Base-by-base conservation (phyloP, 257 asterid genomes). In the Voacanga thouarsii region DNA sequence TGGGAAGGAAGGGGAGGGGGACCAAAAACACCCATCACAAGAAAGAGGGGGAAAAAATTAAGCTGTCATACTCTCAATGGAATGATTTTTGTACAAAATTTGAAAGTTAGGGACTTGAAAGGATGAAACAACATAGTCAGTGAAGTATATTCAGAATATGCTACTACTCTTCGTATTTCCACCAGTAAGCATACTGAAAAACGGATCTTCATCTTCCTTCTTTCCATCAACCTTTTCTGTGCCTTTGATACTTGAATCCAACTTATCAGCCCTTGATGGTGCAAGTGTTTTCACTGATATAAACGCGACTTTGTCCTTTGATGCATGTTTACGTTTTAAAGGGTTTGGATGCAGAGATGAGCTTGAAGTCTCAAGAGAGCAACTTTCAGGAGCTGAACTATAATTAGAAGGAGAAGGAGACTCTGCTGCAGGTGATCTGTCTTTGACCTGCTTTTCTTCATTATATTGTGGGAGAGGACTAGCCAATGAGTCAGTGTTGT, bases 251-350 rank as follows among this genome's bases (percentile, higher is more conserved):
- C 70, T 63, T 45, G 75, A 68, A 26, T 57, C 80, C 43, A 81
- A 71, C 64, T 82, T 87, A 43, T 73, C 65, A 39, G 84, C 55
- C 41, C 87, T 47, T n/a, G 90, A 72, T 23, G 88, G 75, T 24
- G 61, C 44, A 33, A 51, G 30, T 51, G 1, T 10, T 73, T 85
- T 88, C 72, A 92, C 85, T 1, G 97, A 76, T 49, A 94, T 83
- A 79, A 92, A 94, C 1, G 98, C 97, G 30, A 92, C 97, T 78
- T 76, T 87, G 72, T 82, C 83, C 81, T 80, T 84, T 4, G 85
- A 77, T 50, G 65, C 78, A 23, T 67, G 77, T 79, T 67, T 86
- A 72, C 70, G 80, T 66, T 84, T 83, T 51, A 74, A 71, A 28
- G 85, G 84, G 41, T 41, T 63, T 49, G 79, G 70, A 65, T 4